Conservation (phyloP, 2,329 filamentous ascomycete species). For the Alternaria arborescens region DNA sequence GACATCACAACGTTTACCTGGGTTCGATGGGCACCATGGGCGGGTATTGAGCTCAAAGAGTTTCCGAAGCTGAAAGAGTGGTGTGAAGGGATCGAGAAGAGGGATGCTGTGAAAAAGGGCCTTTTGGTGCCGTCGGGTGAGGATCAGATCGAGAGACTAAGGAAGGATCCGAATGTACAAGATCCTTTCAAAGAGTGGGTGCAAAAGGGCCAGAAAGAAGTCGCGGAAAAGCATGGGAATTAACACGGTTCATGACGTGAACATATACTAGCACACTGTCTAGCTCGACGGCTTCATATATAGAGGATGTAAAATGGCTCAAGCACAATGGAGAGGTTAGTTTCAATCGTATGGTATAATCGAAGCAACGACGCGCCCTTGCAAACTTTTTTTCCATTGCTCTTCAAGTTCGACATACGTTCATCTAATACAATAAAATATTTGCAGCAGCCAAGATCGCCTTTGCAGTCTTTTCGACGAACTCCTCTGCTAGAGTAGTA, state of each 20-base stretch:
- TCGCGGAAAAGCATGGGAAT: slow-evolving; percentile 28
- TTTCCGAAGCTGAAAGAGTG: slow-evolving; percentile 66
- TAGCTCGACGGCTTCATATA: not conserved
- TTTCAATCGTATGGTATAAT: not conserved
- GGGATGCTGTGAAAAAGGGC: slow-evolving; percentile 66
- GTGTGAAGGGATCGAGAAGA: slow-evolving; percentile 53
- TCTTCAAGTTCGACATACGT: not conserved
- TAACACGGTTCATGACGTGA: not conserved
- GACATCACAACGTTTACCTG: slow-evolving; percentile 81
- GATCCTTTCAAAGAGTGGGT: slow-evolving; percentile 40
- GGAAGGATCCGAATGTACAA: slow-evolving; percentile 29
- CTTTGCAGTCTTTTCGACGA: slow-evolving; percentile 39
- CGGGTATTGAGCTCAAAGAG: slow-evolving; percentile 71
- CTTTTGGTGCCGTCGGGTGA: slow-evolving; percentile 31
- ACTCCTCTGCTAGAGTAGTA: slow-evolving; percentile 34
- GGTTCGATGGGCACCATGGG: slow-evolving; percentile 68
- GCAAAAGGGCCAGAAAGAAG: slow-evolving; percentile 31
- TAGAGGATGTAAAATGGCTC: not conserved
- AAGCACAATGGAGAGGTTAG: not conserved
- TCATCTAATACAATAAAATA: slow-evolving; percentile 15
- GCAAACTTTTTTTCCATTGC: not conserved
- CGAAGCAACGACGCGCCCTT: not conserved
- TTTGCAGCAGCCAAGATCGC: slow-evolving; percentile 41
- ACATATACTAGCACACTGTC: not conserved
- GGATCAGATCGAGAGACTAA: slow-evolving; percentile 36